Evolutionary conservation across 108 stramenopile genomes (phyloP).

Genomic region (Cyclotella sp.): DNA sequence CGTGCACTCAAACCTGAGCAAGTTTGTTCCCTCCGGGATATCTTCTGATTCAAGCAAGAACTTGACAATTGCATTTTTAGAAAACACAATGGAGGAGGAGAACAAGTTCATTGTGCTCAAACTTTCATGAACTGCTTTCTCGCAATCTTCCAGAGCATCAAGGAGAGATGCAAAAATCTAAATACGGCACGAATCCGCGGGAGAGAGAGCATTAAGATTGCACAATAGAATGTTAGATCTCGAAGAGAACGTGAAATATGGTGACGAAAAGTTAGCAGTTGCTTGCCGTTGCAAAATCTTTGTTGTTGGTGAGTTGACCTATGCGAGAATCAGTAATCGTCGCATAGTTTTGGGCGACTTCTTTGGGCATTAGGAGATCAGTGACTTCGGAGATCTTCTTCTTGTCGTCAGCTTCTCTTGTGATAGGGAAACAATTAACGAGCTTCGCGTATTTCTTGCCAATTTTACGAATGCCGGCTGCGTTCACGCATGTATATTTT

Average conservation of each 20-base stretch:
- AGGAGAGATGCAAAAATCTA: slow-evolving; percentile 56
- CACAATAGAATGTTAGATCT: not conserved
- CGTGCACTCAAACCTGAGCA: slow-evolving; percentile 58
- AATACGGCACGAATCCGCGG: not conserved
- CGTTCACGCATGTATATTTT: slow-evolving; percentile 81
- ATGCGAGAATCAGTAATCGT: slow-evolving; percentile 49
- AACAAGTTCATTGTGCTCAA: not conserved
- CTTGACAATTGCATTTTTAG: slow-evolving; percentile 27
- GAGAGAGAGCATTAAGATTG: not conserved
- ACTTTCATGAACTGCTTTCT: slow-evolving; percentile 16
- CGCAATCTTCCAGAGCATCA: slow-evolving; percentile 48
- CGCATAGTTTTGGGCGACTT: slow-evolving; percentile 18
- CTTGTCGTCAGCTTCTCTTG: slow-evolving; percentile 13
- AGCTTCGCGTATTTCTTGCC: slow-evolving; percentile 74
- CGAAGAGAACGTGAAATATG: not conserved
- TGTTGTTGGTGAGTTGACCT: slow-evolving; percentile 54
- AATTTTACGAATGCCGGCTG: slow-evolving; percentile 75
- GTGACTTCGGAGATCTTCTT: slow-evolving; percentile 22
- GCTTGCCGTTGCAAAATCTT: slow-evolving; percentile 51
- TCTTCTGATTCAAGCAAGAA: slow-evolving; percentile 31
- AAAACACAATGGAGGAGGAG: slow-evolving; percentile 21
- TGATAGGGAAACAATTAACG: slow-evolving; percentile 21
- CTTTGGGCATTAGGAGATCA: slow-evolving; percentile 33
- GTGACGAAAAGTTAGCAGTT: not conserved
- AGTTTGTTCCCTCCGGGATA: slow-evolving; percentile 22